phyloP scores from a whole-genome alignment of 164 flowering plant genomes.

The Piper betle region DNA sequence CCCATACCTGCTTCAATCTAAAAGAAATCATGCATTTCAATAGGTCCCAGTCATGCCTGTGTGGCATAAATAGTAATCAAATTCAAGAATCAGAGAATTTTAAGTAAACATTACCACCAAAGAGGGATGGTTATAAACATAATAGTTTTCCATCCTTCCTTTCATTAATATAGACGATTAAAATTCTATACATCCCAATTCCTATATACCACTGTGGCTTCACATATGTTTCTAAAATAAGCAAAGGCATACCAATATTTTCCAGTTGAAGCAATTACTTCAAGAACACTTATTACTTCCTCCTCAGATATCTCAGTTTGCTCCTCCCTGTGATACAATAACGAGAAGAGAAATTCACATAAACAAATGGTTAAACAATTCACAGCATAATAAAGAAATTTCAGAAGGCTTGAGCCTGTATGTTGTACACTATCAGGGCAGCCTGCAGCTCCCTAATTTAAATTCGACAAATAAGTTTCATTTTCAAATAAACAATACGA shows the following conservation, averaged over 20 bases:
- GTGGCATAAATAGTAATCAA: neutral
- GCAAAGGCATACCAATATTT: slow-evolving; percentile 49
- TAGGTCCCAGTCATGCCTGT: slow-evolving; percentile 82
- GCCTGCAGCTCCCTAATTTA: neutral
- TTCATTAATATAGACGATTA: neutral
- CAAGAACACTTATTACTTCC: slow-evolving; percentile 38
- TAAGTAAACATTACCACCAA: neutral
- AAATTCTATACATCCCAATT: neutral
- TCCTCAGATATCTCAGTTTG: slow-evolving; percentile 30
- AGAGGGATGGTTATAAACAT: neutral
- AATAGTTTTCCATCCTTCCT: neutral
- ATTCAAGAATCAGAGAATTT: neutral
- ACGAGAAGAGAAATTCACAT: neutral
- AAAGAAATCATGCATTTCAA: slow-evolving; percentile 56
- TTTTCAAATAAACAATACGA: neutral
- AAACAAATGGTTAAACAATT: neutral
- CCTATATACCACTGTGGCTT: neutral
- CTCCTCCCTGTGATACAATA: slow-evolving; percentile 9
- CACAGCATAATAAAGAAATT: neutral
- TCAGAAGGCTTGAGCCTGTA: neutral
- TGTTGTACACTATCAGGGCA: neutral
- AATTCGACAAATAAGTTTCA: neutral
- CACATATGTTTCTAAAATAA: neutral
- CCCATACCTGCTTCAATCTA: slow-evolving; percentile 91
- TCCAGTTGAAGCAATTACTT: slow-evolving; percentile 68